A percentile compares a stretch with the other conserved stretches of the same genome.
Conservation (phyloP, 1,139 yeast species). For the Suhomyces chickasaworum region DNA sequence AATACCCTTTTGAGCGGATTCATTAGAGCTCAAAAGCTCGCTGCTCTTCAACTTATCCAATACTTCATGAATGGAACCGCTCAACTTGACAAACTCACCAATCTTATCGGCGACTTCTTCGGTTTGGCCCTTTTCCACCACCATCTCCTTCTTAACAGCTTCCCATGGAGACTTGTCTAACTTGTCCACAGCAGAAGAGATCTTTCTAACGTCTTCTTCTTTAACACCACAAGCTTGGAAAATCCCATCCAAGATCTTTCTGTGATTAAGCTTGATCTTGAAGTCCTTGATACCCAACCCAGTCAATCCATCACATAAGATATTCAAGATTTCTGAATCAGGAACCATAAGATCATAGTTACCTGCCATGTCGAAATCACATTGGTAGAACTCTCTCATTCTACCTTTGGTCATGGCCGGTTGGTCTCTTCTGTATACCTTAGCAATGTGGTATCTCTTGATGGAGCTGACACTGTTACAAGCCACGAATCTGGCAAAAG, state of each 20-base stretch:
- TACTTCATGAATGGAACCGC: conserved; percentile 74
- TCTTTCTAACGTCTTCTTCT: conserved; percentile 89
- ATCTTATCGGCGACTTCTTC: conserved; percentile 91
- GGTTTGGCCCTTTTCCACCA: conserved; percentile 83
- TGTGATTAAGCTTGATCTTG: conserved; percentile 89
- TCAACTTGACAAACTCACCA: conserved; percentile 85
- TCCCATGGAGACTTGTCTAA: conserved; percentile 96
- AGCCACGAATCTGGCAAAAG: conserved; percentile 95
- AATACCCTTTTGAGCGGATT: conserved; percentile 76
- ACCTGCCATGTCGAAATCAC: conserved; percentile 97
- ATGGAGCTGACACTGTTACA: conserved; percentile 87
- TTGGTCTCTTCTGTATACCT: conserved; percentile 97
- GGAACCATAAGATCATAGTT: conserved; percentile 91
- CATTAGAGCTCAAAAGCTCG: conserved; percentile 60
- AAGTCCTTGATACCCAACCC: conserved; percentile 84
- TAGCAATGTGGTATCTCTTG: conserved; percentile 95
- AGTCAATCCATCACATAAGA: conserved; percentile 81
- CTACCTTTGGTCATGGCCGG: conserved; percentile 99
- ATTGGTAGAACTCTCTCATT: conserved; percentile 98
- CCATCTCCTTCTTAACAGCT: conserved; percentile 88
- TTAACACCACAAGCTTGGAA: conserved; percentile 94
- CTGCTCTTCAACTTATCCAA: conserved; percentile 57
- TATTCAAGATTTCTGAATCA: conserved; percentile 83
- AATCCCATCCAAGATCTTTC: conserved; percentile 93
- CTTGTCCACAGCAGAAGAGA: conserved; percentile 94